phyloP scores from a whole-genome alignment of 208 protist species.

The Trypanosoma lewisi region DNA sequence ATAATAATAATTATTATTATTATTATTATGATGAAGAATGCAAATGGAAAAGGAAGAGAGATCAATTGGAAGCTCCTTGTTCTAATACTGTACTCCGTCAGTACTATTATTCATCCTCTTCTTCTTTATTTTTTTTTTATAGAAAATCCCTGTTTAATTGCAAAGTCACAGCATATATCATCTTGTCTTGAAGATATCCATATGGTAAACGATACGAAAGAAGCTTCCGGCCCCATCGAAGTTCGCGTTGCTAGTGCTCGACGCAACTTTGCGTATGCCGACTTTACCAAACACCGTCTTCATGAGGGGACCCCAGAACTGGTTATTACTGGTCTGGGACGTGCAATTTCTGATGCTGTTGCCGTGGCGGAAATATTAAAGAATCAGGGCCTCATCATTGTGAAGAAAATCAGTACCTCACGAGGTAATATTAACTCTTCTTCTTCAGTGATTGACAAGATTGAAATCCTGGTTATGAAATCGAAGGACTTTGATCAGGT shows the following conservation, averaged over 20 bases:
- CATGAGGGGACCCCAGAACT: slow-evolving; percentile 66
- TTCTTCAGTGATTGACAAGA: slow-evolving; percentile 64
- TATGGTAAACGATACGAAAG: slow-evolving; percentile 15
- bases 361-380: slow-evolving; percentile 86
- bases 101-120: too few species aligned
- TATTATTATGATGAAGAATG: too few species aligned
- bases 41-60: too few species aligned
- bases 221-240: slow-evolving; percentile 40
- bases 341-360: slow-evolving; percentile 83
- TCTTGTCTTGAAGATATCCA: background rate
- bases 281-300: slow-evolving; percentile 84
- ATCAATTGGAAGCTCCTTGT: too few species aligned
- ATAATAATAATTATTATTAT: too few species aligned
- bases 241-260: slow-evolving; percentile 77
- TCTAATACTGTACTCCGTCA: too few species aligned
- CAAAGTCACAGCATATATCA: too few species aligned
- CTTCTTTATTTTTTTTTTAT: too few species aligned
- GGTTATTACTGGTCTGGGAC: slow-evolving; percentile 76
- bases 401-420: slow-evolving; percentile 83
- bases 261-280: slow-evolving; percentile 80
- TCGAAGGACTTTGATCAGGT: slow-evolving; percentile 74
- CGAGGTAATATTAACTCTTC: slow-evolving; percentile 62
- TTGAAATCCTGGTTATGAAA: slow-evolving; percentile 77
- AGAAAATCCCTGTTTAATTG: too few species aligned
- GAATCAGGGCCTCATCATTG: slow-evolving; percentile 76